Percentiles rank a stretch among this genome's conserved stretches.
Conservation (phyloP, 179 eudicot genomes). For the Nepenthes alata region DNA sequence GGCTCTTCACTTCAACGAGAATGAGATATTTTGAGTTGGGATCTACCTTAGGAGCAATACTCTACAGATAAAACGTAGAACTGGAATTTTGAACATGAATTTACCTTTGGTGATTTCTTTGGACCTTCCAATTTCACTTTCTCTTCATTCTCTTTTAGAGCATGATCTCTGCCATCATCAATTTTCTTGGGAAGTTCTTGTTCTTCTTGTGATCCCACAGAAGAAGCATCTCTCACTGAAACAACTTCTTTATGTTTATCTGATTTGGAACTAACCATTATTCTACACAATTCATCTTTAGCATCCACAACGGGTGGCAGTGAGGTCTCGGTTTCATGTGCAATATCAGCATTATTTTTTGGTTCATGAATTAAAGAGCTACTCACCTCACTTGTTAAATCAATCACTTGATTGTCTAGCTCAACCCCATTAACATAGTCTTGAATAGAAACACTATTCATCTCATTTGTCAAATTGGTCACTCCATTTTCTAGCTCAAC, state of each 20-base stretch:
- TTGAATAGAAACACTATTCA: background rate
- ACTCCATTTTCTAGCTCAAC: slow-evolving; percentile 5
- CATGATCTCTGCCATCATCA: slow-evolving; percentile 6
- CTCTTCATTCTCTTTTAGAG: slow-evolving; percentile 11
- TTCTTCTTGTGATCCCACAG: slow-evolving; percentile 14
- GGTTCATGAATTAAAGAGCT: slow-evolving; percentile 9
- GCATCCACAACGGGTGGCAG: slow-evolving; percentile 7
- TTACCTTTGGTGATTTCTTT: slow-evolving; percentile 42
- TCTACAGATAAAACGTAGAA: background rate
- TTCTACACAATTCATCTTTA: slow-evolving; percentile 6
- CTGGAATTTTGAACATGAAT: background rate
- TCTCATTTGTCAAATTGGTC: slow-evolving; percentile 1
- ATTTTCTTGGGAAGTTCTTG: slow-evolving; percentile 18
- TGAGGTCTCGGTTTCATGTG: slow-evolving; percentile 11
- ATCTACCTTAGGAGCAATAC: background rate
- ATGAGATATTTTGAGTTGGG: background rate
- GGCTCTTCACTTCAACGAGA: background rate
- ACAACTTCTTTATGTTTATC: background rate
- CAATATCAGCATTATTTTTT: slow-evolving; percentile 12
- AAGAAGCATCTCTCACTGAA: slow-evolving; percentile 14
- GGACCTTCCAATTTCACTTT: slow-evolving; percentile 14
- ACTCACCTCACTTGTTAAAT: slow-evolving; percentile 4
- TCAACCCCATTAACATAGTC: slow-evolving; percentile 15
- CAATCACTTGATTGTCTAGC: slow-evolving; percentile 6
- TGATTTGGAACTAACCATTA: background rate